Conservation (phyloP, 306 rosid species). For the Glycine soja region DNA sequence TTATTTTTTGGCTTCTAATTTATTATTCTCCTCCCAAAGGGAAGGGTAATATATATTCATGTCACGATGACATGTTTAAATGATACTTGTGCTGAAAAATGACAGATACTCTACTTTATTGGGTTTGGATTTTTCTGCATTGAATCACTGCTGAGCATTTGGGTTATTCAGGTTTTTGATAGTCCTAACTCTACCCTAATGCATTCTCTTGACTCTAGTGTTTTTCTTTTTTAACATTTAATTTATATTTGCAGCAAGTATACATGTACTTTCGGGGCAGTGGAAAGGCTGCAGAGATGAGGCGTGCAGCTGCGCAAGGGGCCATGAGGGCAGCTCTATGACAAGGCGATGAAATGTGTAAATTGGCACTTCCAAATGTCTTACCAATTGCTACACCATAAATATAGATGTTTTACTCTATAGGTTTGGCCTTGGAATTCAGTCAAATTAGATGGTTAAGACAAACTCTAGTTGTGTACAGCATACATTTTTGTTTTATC, state of each 20-base stretch:
- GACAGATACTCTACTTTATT: constrained; percentile 79
- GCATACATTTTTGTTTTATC: too few species aligned
- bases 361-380: constrained; percentile 14
- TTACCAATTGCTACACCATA: neutral
- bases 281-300: constrained; percentile 79
- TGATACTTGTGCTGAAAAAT: constrained; percentile 33
- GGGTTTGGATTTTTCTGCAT: constrained; percentile 72
- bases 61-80: constrained; percentile 7
- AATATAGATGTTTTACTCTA: constrained; percentile 9
- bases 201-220: constrained; percentile 21
- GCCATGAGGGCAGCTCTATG: constrained; percentile 82
- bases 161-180: constrained; percentile 85
- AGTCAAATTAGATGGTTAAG: constrained; percentile 10
- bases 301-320: constrained; percentile 73
- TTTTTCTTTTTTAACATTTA: constrained; percentile 38
- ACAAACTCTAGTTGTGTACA: constrained; percentile 33
- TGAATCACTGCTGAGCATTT: constrained; percentile 79
- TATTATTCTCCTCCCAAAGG: neutral
- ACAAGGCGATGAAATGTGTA: constrained; percentile 30
- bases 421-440: constrained; percentile 30
- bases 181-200: neutral
- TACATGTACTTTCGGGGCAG: constrained; percentile 92
- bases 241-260: constrained; percentile 75
- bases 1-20: constrained; percentile 17
- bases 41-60: neutral